Evolutionary conservation across 1,284 basidiomycete genomes (phyloP).

Genomic region (Cutaneotrichosporon dermatis): DNA sequence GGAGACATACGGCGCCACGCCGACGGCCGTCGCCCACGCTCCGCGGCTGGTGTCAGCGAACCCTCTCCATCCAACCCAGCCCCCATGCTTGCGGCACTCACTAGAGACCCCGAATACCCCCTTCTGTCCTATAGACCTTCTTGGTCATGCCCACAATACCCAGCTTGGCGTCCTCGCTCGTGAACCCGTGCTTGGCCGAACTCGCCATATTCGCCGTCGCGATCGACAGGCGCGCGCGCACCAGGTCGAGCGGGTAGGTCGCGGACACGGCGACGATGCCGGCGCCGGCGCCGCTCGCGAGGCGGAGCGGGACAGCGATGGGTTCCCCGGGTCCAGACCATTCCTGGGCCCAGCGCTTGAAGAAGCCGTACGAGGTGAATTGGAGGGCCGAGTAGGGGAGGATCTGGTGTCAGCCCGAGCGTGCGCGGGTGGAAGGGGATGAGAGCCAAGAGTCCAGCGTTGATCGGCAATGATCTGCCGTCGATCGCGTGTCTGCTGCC

Average conservation of each 20-base stretch:
- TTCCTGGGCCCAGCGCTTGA: slow-evolving; percentile 63
- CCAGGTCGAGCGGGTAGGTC: slow-evolving; percentile 90
- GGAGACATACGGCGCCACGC: slow-evolving; percentile 81
- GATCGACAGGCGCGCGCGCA: slow-evolving; percentile 86
- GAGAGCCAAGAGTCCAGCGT: too few relatives aligned
- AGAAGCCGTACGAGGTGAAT: slow-evolving; percentile 76
- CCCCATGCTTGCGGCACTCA: slow-evolving; percentile 44
- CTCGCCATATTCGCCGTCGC: slow-evolving; percentile 59
- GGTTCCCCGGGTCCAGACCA: slow-evolving; percentile 57
- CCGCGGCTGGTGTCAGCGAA: slow-evolving; percentile 52
- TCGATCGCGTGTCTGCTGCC: too few relatives aligned
- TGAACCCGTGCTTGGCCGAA: slow-evolving; percentile 24
- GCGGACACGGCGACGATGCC: slow-evolving; percentile 85
- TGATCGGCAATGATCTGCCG: too few relatives aligned
- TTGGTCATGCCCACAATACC: slow-evolving; percentile 83
- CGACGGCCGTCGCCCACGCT: slow-evolving; percentile 77
- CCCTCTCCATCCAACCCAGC: not conserved
- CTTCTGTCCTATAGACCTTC: slow-evolving; percentile 85
- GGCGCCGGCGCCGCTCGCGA: slow-evolving; percentile 79
- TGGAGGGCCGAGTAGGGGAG: slow-evolving; percentile 71
- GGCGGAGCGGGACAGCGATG: slow-evolving; percentile 75
- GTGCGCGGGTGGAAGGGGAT: too few relatives aligned
- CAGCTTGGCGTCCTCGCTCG: slow-evolving; percentile 49
- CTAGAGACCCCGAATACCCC: slow-evolving; percentile 79
- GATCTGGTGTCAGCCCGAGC: slow-evolving; percentile 34